These are phyloP conservation scores for Fusarium albidum DNA, from an alignment of 2,329 filamentous ascomycete genomes.

Conservation along the genomic window DNA sequence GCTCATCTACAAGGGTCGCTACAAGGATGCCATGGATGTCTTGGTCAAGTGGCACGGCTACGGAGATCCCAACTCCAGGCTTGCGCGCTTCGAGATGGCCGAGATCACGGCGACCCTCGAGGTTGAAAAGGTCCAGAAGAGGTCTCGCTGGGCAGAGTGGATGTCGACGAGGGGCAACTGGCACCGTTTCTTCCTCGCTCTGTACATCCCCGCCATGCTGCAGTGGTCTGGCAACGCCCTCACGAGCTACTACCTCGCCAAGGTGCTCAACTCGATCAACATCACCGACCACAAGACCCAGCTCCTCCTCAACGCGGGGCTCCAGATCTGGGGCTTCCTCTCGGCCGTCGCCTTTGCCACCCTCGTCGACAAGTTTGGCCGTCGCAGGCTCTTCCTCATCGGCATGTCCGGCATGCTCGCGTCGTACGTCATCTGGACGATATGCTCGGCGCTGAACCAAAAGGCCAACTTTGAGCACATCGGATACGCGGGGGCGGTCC, in stretches of 20 bases:
- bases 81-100: conserved; percentile 32
- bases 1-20: conserved; percentile 39
- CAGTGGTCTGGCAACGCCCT: conserved; percentile 44
- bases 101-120: conserved; percentile 36
- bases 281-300: conserved; percentile 45
- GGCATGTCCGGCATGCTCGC: conserved; percentile 46
- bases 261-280: conserved; percentile 50
- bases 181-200: conserved; percentile 42
- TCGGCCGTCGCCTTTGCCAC: conserved; percentile 46
- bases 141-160: conserved; percentile 30
- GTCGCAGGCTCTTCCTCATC: conserved; percentile 51
- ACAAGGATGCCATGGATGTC: conserved; percentile 32
- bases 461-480: conserved; percentile 35
- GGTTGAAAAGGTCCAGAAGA: conserved; percentile 38
- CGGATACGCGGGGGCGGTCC: conserved; percentile 52
- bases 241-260: conserved; percentile 50
- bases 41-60: conserved; percentile 35
- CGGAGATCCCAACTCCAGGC: conserved; percentile 21
- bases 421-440: conserved; percentile 51
- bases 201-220: conserved; percentile 41
- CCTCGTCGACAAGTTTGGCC: conserved; percentile 51
- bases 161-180: conserved; percentile 40
- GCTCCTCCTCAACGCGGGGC: conserved; percentile 42
- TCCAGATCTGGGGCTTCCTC: conserved; percentile 47
- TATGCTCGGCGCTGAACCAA: conserved; percentile 47